These are phyloP conservation scores for Coniosporium apollinis DNA, from an alignment of 495 filamentous ascomycete species.

Conservation along the genomic window DNA sequence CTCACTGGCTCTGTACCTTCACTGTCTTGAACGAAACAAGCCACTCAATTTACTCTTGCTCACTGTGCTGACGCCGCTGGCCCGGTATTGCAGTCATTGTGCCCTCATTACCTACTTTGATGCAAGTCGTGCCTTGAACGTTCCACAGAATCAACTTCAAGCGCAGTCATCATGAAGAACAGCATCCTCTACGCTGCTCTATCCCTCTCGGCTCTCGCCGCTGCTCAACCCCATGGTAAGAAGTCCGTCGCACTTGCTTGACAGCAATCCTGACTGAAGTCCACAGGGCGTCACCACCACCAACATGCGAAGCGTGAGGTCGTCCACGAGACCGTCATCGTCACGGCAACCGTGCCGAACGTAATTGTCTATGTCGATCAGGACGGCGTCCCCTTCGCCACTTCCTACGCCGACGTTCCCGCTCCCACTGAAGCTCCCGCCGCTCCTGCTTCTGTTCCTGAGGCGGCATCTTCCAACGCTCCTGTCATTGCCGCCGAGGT, in stretches of 20 bases:
- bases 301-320: conserved; percentile 17
- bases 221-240: conserved; percentile 31
- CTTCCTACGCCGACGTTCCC: conserved; percentile 7
- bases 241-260: not conserved
- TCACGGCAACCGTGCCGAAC: conserved; percentile 20
- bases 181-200: conserved; percentile 14
- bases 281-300: conserved; percentile 6
- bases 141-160: too few species aligned
- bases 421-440: conserved; percentile 2
- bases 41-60: too few species aligned
- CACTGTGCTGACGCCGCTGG: too few species aligned
- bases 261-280: not conserved
- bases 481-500: not conserved
- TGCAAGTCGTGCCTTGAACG: too few species aligned
- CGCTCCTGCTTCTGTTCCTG: not conserved
- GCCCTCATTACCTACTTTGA: too few species aligned
- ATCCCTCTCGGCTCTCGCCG: conserved; percentile 19
- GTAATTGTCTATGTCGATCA: conserved; percentile 51
- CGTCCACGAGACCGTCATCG: conserved; percentile 23
- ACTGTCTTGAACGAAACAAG: too few species aligned
- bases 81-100: too few species aligned
- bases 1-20: too few species aligned
- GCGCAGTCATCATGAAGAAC: conserved; percentile 31
- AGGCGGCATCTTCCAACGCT: not conserved
- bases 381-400: conserved; percentile 35